Percentiles rank a stretch among this genome's conserved stretches.
Conservation (phyloP, 2,329 filamentous ascomycete genomes). For the Trichoderma aggressivum region DNA sequence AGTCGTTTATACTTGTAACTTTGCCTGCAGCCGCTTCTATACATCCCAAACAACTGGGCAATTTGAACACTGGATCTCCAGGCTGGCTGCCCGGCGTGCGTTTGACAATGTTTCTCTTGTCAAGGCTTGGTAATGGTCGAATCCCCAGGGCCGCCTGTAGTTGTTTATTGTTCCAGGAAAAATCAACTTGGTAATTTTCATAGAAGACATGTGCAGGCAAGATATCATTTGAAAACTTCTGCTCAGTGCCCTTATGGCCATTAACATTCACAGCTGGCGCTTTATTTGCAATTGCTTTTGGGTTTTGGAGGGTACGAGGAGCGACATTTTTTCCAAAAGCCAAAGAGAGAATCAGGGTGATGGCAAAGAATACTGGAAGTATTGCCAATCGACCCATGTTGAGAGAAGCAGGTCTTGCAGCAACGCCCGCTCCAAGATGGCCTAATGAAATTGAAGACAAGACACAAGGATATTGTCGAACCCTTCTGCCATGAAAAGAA, state of each 20-base stretch:
- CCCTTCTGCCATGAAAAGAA: neutral
- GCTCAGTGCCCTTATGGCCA: neutral
- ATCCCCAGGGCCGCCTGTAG: neutral
- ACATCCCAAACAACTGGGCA: neutral
- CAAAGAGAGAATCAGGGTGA: neutral
- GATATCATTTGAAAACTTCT: neutral
- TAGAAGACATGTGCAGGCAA: neutral
- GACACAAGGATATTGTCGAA: neutral
- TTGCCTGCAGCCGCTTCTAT: neutral
- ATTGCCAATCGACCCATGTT: neutral
- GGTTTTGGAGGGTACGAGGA: neutral
- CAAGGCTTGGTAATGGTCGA: neutral
- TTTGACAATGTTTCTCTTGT: neutral
- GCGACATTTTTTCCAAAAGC: neutral
- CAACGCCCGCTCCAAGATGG: neutral
- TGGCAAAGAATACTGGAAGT: neutral
- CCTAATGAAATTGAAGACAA: neutral
- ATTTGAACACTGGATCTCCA: neutral
- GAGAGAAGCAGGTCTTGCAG: neutral
- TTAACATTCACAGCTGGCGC: neutral
- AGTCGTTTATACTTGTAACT: neutral
- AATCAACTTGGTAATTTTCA: neutral
- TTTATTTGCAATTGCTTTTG: neutral
- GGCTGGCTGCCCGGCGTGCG: neutral
- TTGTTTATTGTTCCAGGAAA: neutral